Base-by-base conservation (phyloP, 176 grass and related monocot species). In the Oryza punctata region DNA sequence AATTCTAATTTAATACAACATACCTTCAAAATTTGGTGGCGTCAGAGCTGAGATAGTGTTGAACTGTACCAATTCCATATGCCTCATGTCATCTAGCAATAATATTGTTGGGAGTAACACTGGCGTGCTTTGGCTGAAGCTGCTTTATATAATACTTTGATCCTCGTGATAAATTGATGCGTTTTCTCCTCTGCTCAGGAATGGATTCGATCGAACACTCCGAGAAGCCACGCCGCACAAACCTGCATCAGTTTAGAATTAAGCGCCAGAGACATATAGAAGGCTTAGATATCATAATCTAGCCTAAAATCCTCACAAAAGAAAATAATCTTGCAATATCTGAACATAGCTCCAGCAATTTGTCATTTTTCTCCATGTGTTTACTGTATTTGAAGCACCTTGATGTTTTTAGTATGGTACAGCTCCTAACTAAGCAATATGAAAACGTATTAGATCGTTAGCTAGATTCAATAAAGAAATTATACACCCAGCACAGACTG, bases 101-200 rank as follows among this genome's bases (percentile, higher is more conserved):
- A 87, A 86, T 90, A 35, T 87, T 84, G 80, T 83, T 87, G 47
- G 82, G 35, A 10, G 29, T 76, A 33, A 86, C 83, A 43, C 85
- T 83, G 27, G 72, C 91, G 64, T 84, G 63, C 38, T 92, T 92
- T 64, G 85, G 81, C 75, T 84, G 91, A 59, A 98, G 80, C 38
- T 90, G 78, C 60, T 94, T 98, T 54, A 90, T 85, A 64, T 98
- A 98, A 87, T 93, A 98, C 65, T 98, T 98, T 9, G 96, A 98
- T 64, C 93, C 87, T 69, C 87, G 91, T 29, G 89, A 94, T 14
- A 93, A 70, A 90, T 95, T 89, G 73, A 98, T 95, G 21, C 25
- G 81, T 76, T 89, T 88, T 46, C 91, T 93, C 83, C 89, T 95
- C 79, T 89, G 82, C 61, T 38, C 81, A 57, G 96, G 93, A 84